phyloP scores from a whole-genome alignment of 208 protist genomes.

The Leishmania braziliensis region DNA sequence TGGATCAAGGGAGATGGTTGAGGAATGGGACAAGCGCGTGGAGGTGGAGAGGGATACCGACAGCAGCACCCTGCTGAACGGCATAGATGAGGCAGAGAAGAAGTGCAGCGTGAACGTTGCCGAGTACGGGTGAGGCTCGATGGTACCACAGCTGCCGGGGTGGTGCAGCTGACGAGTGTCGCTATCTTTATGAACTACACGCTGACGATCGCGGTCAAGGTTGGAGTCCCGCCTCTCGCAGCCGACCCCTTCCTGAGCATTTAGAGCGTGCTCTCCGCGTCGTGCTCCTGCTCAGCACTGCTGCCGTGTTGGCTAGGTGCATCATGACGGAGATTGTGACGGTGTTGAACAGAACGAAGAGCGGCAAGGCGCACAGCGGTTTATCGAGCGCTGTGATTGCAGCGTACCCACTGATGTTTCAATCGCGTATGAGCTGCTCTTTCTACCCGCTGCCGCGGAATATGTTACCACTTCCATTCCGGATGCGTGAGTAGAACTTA shows the following conservation, averaged over 20 bases:
- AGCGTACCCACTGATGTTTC: slow-evolving; percentile 76
- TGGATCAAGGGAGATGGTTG: slow-evolving; percentile 3
- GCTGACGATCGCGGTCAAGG: slow-evolving; percentile 65
- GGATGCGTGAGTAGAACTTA: slow-evolving; percentile 57
- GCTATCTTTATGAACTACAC: slow-evolving; percentile 89
- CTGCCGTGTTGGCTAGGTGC: slow-evolving; percentile 58
- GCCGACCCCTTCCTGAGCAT: slow-evolving; percentile 83
- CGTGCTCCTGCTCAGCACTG: slow-evolving; percentile 54
- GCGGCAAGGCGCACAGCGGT: slow-evolving; percentile 46
- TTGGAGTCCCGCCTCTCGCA: slow-evolving; percentile 58
- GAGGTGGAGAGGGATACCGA: slow-evolving; percentile 25
- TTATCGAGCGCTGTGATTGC: slow-evolving; percentile 77
- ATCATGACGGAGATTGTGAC: slow-evolving; percentile 70
- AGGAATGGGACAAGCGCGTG: not conserved
- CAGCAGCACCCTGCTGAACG: slow-evolving; percentile 10
- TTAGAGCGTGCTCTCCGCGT: slow-evolving; percentile 83
- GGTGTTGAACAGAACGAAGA: slow-evolving; percentile 60
- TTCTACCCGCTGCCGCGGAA: slow-evolving; percentile 83
- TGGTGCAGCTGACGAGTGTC: slow-evolving; percentile 82
- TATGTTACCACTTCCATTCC: slow-evolving; percentile 79
- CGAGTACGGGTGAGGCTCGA: slow-evolving; percentile 50
- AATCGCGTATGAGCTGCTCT: slow-evolving; percentile 71
- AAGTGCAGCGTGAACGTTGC: slow-evolving; percentile 17
- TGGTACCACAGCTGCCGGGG: slow-evolving; percentile 47
- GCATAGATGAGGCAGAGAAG: slow-evolving; percentile 23